A percentile compares a stretch with the other conserved stretches of the same genome.
Conservation (phyloP, 768 basidiomycete genomes). For the Podaxis mareebaensis region DNA sequence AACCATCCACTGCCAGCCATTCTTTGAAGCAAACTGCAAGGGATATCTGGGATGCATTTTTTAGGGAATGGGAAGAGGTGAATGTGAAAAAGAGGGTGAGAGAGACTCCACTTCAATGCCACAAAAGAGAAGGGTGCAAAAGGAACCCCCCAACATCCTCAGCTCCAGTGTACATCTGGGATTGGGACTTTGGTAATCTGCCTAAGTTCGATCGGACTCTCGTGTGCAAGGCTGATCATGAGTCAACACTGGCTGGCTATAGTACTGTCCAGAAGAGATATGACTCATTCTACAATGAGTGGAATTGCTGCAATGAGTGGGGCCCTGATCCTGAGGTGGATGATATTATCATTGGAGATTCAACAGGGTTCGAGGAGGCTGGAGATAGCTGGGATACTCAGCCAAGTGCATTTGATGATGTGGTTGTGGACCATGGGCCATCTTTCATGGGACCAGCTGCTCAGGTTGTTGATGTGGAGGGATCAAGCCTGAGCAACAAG, state of each 20-base stretch:
- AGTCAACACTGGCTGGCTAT: neutral
- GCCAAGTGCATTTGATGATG: too few relatives aligned
- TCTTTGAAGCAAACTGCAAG: neutral
- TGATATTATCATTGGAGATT: neutral
- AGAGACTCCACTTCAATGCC: neutral
- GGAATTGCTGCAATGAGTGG: slow-evolving; percentile 7
- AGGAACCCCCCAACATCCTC: neutral
- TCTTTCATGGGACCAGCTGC: too few relatives aligned
- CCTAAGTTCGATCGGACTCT: neutral
- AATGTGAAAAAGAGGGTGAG: neutral
- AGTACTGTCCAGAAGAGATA: neutral
- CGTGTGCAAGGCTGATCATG: neutral
- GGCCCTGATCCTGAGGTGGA: neutral
- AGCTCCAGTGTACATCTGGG: neutral
- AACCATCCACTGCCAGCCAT: neutral
- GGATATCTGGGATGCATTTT: neutral
- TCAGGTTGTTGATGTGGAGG: too few relatives aligned
- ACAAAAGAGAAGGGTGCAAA: too few relatives aligned
- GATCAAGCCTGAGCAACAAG: too few relatives aligned
- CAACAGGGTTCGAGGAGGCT: too few relatives aligned
- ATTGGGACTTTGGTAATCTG: neutral
- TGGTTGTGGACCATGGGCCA: too few relatives aligned
- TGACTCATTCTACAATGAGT: slow-evolving; percentile 9
- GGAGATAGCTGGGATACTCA: too few relatives aligned
- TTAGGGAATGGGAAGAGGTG: neutral